Conservation (phyloP, 2,329 filamentous ascomycete genomes). For the Ceratocystis cacaofunesta region DNA sequence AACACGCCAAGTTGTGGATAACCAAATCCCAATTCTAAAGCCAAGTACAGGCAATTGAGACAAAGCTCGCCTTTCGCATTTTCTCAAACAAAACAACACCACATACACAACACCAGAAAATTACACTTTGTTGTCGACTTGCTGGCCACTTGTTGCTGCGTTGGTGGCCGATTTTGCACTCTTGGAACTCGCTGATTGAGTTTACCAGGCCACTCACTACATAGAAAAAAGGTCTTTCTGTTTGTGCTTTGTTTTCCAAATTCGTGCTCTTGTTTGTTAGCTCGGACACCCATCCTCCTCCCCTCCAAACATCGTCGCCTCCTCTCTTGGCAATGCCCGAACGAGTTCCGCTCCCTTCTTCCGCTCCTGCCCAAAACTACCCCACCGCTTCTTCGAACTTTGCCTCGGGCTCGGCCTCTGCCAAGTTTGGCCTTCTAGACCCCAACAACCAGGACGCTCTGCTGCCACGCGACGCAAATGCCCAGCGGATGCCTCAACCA, state of each 20-base stretch:
- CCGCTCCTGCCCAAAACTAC: slow-evolving; percentile 5
- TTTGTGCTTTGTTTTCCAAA: not conserved
- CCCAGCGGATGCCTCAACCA: slow-evolving; percentile 33
- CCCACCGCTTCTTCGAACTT: slow-evolving; percentile 5
- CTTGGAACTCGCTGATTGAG: not conserved
- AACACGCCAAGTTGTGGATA: not conserved
- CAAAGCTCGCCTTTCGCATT: not conserved
- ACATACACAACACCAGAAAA: not conserved
- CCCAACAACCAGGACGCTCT: slow-evolving; percentile 45
- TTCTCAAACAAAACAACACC: not conserved
- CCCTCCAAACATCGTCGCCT: not conserved
- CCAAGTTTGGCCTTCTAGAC: not conserved
- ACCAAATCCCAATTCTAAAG: not conserved
- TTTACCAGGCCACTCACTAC: not conserved
- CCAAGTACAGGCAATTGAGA: not conserved
- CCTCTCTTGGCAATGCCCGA: slow-evolving; percentile 13
- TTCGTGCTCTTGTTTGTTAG: not conserved
- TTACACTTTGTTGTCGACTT: not conserved
- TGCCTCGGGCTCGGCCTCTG: not conserved
- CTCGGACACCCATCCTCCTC: not conserved
- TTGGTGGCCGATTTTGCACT: not conserved
- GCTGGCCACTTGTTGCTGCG: slow-evolving; percentile 1
- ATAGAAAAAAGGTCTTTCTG: not conserved
- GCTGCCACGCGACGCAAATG: slow-evolving; percentile 50
- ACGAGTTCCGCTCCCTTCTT: slow-evolving; percentile 15